Percentiles rank a stretch among this genome's conserved stretches.
Evolutionary conservation across 1,284 basidiomycete genomes (phyloP).

Genomic region (Ceratobasidium sp.): DNA sequence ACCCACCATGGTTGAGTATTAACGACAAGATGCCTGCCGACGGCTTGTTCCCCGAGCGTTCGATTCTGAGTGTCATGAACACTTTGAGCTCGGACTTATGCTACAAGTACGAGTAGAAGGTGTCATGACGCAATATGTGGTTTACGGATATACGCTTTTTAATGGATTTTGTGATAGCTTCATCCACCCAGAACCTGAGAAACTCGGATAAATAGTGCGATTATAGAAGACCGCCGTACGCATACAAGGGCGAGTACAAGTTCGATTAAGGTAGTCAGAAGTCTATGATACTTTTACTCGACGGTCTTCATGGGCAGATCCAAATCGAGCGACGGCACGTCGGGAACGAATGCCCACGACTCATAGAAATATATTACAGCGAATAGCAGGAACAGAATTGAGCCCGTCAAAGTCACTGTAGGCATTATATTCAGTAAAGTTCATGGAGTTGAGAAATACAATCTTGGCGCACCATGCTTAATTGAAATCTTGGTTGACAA

Average conservation of each 20-base stretch:
- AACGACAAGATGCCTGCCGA: slow-evolving; percentile 25
- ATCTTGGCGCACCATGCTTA: slow-evolving; percentile 78
- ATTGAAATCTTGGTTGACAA: slow-evolving; percentile 93
- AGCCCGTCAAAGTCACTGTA: slow-evolving; percentile 84
- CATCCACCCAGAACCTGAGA: not conserved
- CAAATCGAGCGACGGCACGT: slow-evolving; percentile 21
- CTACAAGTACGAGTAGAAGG: slow-evolving; percentile 13
- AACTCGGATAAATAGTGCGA: not conserved
- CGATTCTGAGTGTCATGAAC: slow-evolving; percentile 20
- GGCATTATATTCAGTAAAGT: not conserved
- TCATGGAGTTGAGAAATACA: not conserved
- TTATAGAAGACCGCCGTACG: not conserved
- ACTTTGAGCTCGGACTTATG: slow-evolving; percentile 1
- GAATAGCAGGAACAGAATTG: slow-evolving; percentile 83
- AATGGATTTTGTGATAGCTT: not conserved
- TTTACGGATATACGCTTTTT: slow-evolving; percentile 1
- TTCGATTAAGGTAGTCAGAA: not conserved
- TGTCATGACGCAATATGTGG: not conserved
- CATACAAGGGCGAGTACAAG: not conserved
- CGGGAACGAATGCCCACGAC: slow-evolving; percentile 52
- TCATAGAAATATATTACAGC: slow-evolving; percentile 78
- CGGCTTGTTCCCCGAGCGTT: slow-evolving; percentile 12
- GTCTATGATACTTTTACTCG: not conserved
- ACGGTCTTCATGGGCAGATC: slow-evolving; percentile 28
- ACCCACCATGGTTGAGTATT: slow-evolving; percentile 27